Base-by-base conservation (phyloP, 2,329 filamentous ascomycete genomes). In the Ophiocordyceps camponoti-saundersi region DNA sequence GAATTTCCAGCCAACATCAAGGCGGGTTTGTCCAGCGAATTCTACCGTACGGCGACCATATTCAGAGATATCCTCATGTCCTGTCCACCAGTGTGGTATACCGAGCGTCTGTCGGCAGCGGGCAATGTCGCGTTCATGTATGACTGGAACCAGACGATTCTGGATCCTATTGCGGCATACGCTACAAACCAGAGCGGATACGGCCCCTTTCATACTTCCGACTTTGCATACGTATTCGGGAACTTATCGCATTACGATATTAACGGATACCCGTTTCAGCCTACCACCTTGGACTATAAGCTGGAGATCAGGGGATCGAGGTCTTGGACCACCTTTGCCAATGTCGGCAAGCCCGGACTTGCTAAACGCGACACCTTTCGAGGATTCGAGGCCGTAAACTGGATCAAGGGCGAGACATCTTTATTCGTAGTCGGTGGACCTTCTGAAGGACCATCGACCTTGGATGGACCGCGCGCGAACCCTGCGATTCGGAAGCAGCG, bases 81-180 rank as follows among this genome's bases (percentile, higher is more conserved):
- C 0, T 75, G 72, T 55, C 65, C 67, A 40, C 65, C 71, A 1
- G 52, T 72, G 10, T 61, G 63, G 45, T 65, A 66, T 46, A 70
- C 61, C 2, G 51, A 60, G 29, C 59, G 63, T 1, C 57, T 73
- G 22, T 59, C 64, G 1, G 49, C 56, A 15, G 59, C 57, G 23
- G 62, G 58, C 4, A 64, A 63, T 49, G 53, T 56, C 5, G 67
- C 72, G 5, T 76, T 68, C 53, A 56, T 73, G 2, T 75, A 70
- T 55, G 58, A 67, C 49, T 71, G 68, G 59, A 77, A 77, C 55
- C 71, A 75, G 52, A 76, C 72, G 0, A 62, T 76, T n/a, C 57
- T 73, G 2, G 66, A 64, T 3, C 60, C 65, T 0, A 61, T 69
- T 29, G 54, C 74, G n/a, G 47, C 47, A 6, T 56, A 57, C 11